phyloP scores from a whole-genome alignment of 768 basidiomycete species.

The Auriscalpium microsporum region DNA sequence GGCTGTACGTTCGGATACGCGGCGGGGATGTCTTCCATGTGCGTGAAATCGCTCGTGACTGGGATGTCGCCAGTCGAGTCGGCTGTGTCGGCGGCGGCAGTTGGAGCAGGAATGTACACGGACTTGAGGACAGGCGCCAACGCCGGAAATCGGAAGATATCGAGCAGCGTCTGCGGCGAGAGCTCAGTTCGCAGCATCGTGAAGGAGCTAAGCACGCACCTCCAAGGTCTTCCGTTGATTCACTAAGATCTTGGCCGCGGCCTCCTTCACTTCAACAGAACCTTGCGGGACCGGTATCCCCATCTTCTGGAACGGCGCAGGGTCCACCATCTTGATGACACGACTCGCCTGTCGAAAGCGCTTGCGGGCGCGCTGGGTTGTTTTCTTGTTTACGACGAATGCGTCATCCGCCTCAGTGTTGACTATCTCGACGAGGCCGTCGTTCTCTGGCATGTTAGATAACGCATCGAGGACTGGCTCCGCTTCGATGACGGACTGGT shows the following conservation, averaged over 20 bases:
- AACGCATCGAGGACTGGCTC: neutral
- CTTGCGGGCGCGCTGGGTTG: neutral
- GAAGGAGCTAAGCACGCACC: conserved; percentile 10
- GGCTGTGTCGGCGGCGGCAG: neutral
- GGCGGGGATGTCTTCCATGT: conserved; percentile 13
- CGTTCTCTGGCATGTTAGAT: neutral
- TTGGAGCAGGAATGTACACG: neutral
- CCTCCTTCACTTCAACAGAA: conserved; percentile 12
- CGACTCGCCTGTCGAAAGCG: neutral
- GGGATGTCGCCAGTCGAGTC: neutral
- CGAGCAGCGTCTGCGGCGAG: conserved; percentile 1
- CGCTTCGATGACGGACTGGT: neutral
- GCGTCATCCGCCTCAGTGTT: neutral
- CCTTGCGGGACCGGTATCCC: conserved; percentile 20
- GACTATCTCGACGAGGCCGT: neutral
- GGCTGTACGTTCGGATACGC: conserved; percentile 44
- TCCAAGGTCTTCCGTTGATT: conserved; percentile 21
- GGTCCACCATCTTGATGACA: conserved; percentile 16
- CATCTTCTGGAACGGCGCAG: conserved; percentile 22
- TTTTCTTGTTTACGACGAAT: neutral
- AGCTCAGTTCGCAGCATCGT: neutral
- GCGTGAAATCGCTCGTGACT: neutral
- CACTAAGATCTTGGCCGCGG: conserved; percentile 13
- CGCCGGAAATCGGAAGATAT: conserved; percentile 1
- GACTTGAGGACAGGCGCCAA: neutral